Evolutionary conservation across 768 basidiomycete species (phyloP).

Genomic region (Tulasnella sp.): DNA sequence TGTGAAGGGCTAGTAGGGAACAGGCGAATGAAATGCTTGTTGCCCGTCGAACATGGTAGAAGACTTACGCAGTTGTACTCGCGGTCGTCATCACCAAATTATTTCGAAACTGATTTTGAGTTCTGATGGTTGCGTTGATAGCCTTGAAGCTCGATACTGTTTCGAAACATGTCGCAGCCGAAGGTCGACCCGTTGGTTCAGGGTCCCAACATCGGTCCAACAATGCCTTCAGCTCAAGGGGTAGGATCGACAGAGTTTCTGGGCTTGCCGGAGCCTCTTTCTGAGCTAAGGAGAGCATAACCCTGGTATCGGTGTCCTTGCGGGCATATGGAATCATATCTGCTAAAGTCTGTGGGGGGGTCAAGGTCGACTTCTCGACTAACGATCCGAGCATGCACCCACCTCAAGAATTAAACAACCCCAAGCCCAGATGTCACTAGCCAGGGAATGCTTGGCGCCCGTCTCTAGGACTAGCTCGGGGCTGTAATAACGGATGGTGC

Average conservation of each 20-base stretch:
- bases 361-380: not conserved
- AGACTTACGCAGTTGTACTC: no score
- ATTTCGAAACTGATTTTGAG: no score
- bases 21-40: no score
- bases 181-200: not conserved
- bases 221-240: not conserved
- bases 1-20: no score
- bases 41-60: no score
- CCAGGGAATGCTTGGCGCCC: not conserved
- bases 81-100: no score
- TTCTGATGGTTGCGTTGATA: no score
- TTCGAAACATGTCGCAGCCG: not conserved
- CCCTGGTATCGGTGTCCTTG: not conserved
- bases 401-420: not conserved
- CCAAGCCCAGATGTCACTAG: slow-evolving; percentile 16
- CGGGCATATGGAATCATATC: not conserved
- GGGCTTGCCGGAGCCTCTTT: not conserved
- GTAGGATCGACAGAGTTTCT: not conserved
- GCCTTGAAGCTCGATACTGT: no score
- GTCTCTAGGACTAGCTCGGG: not conserved
- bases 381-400: not conserved
- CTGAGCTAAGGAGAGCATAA: not conserved
- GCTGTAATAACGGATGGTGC: not conserved
- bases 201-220: not conserved
- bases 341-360: not conserved